Evolutionary conservation across 164 flowering plant species (phyloP).

Genomic region (Hamamelis virginiana): DNA sequence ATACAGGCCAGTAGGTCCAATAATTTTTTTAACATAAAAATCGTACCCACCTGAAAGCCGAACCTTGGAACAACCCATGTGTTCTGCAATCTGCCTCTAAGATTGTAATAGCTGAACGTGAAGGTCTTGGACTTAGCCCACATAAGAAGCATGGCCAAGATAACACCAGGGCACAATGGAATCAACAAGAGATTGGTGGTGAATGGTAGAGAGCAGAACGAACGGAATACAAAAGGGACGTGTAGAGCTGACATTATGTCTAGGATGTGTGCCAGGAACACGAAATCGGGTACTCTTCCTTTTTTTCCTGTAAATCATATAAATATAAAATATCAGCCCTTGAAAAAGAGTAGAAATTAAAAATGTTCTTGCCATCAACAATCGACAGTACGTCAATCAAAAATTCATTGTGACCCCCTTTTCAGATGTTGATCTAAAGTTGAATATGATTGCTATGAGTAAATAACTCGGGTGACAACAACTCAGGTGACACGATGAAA

Average conservation of each 20-base stretch:
- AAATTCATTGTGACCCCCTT: no score
- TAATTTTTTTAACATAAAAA: no score
- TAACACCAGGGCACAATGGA: constrained; percentile 52
- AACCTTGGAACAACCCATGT: constrained; percentile 84
- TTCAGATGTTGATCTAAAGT: no score
- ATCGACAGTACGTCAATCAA: no score
- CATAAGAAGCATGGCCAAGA: constrained; percentile 48
- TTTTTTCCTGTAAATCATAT: constrained; percentile 58
- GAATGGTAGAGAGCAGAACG: constrained; percentile 60
- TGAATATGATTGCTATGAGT: no score
- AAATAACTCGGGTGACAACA: no score
- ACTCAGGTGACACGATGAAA: no score
- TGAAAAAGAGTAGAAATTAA: no score
- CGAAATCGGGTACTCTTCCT: constrained; percentile 65
- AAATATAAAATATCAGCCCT: no score
- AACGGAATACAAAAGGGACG: constrained; percentile 56
- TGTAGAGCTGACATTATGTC: constrained; percentile 69
- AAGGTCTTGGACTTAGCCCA: constrained; percentile 75
- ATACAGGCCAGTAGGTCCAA: no score
- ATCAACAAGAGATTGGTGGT: constrained; percentile 40
- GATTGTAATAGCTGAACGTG: constrained; percentile 45
- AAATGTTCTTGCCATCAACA: no score
- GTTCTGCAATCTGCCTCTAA: constrained; percentile 58
- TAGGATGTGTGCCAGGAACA: constrained; percentile 81
- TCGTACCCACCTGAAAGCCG: constrained; percentile 88